Base-by-base conservation (phyloP, 257 asterid species). In the Ballota nigra region DNA sequence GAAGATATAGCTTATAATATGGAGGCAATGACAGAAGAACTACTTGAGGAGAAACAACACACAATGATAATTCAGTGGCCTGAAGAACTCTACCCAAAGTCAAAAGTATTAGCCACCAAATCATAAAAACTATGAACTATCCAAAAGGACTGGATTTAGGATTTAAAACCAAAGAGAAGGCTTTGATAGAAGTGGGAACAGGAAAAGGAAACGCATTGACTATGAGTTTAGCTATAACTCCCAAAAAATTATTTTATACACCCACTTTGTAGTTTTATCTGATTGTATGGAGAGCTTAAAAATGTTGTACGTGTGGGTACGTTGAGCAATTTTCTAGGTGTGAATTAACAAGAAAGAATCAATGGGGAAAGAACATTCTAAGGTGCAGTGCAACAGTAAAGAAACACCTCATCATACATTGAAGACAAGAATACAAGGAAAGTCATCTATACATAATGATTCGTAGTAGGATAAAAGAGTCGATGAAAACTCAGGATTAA, bases 1-100 rank as follows among this genome's bases (percentile, higher is more conserved):
- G 40, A 58, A 60, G 13, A 61, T 34, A 41, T 40, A 70, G 56
- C 67, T 65, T 26, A 71, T 22, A 57, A 6, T 18, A 73, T 33
- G 15, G 38, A n/a, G 18, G 20, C 33, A 59, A 57, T 24, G 61
- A 51, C 36, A 18, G 28, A 36, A 70, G 19, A 47, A 11, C 52
- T 33, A 65, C 16, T 58, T 8, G 23, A 5, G 22, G 31, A 58
- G 4, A 63, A 69, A 60, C 69, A 31, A 43, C 11, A 36, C 9
- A 57, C n/a, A 72, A 38, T 36, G 23, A 52, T 61, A 26, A 61
- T 40, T 52, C 22, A 28, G 19, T 38, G 62, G 62, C 33, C 36
- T 10, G 52, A 38, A 16, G 52, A 12, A 6, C 55, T 45, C 10
- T 47, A 47, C 55, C 55, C 22, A 47, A 47, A 47, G 20, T 16